Evolutionary conservation across 116 monocot species (phyloP), one percentile per base, ranked within the genome.

Genomic region (Phalaenopsis hybrid): DNA sequence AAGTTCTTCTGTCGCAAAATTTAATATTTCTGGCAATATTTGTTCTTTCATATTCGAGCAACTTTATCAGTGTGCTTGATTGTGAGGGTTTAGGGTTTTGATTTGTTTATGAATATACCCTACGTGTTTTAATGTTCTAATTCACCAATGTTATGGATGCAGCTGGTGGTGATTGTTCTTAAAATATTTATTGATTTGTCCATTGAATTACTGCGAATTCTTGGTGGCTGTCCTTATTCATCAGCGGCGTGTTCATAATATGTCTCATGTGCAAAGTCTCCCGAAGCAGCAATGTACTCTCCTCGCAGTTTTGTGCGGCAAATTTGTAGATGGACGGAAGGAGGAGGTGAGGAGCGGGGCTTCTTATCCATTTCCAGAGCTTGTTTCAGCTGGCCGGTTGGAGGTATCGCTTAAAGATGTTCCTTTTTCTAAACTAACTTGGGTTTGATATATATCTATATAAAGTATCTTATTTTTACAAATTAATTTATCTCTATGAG

Each of bases 281-380:
- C 48, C 77, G 20, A 85, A 86, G 79, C 85, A 79, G 28, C 88
- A 82, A 67, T 92, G 89, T 73, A 87, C 78, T 50, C 89, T 95
- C 74, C 91, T 95, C 15, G 95, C 89, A 5, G 91, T 95, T n/a
- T 83, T 92, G 15, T 95, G 89, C 7, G 95, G 92, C 43, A 85
- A 88, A 79, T 77, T 83, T 48, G 79, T 67, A 20, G 81, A 88
- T 74, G 31, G 45, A 46, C 82, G 49, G 48, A 80, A 59, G 74
- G 76, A 34, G 74, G 82, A 78, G 74, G 78, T 15, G n/a, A 82
- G 59, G 52, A 57, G 46, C 4, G 78, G 59, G 44, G 18, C 68
- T 68, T 68, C 73, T 5, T 90, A 85, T 85, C 86, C 91, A 18
- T 88, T 88, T 58, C 92, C 95, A 13, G 88, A 91, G 61, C 86